These are phyloP conservation scores for Emergomyces pasteurianus DNA, from an alignment of 2,329 filamentous ascomycete genomes.

Conservation along the genomic window DNA sequence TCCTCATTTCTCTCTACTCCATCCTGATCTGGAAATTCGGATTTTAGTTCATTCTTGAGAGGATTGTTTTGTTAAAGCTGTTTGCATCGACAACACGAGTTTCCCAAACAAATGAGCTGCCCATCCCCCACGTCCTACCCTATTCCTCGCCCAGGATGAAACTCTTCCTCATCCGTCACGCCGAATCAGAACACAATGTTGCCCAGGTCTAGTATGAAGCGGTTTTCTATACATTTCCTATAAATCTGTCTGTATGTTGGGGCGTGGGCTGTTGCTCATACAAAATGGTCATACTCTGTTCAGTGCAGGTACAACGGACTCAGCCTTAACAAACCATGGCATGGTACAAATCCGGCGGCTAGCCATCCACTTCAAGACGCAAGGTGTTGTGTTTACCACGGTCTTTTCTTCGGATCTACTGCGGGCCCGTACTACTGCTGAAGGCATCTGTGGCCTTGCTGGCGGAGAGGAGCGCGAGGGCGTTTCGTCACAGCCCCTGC, in stretches of 20 bases:
- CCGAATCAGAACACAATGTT: constrained; percentile 83
- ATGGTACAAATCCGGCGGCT: constrained; percentile 64
- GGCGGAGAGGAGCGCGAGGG: constrained; percentile 1
- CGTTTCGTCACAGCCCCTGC: neutral
- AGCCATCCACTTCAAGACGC: constrained; percentile 52
- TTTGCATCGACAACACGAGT: neutral
- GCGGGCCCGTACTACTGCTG: constrained; percentile 47
- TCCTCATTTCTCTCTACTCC: too few relatives aligned
- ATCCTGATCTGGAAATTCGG: too few relatives aligned
- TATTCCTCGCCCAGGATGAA: constrained; percentile 34
- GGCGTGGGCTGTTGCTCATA: neutral
- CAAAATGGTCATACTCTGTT: neutral
- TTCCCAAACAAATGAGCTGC: neutral
- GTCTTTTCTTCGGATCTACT: constrained; percentile 69
- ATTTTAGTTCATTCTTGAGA: too few relatives aligned
- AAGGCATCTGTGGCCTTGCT: constrained; percentile 15
- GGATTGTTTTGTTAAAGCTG: neutral
- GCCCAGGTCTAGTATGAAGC: constrained; percentile 33
- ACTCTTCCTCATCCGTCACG: constrained; percentile 71
- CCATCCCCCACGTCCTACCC: too few relatives aligned
- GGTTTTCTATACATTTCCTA: neutral
- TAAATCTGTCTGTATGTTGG: neutral
- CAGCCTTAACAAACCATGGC: constrained; percentile 67
- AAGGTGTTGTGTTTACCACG: constrained; percentile 52
- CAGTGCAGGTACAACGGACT: constrained; percentile 69